Evolutionary conservation across 768 basidiomycete species (phyloP).

Genomic region (Mrakia frigida): DNA sequence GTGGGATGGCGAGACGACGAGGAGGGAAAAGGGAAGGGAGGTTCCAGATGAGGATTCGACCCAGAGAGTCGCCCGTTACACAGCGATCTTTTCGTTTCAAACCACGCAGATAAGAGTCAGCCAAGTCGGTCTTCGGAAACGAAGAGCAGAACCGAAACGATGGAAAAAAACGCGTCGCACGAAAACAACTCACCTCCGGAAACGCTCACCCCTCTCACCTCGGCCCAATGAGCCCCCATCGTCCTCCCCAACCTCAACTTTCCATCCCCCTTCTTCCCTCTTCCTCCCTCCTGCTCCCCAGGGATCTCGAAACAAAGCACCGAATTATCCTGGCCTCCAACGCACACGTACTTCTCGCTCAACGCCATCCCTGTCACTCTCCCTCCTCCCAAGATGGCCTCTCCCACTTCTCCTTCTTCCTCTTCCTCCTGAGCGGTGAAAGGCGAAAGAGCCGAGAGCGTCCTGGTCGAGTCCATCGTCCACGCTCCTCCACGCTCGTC

Average conservation of each 20-base stretch:
- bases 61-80: constrained; percentile 21
- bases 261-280: not conserved
- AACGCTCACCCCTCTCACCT: constrained; percentile 12
- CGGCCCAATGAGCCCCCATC: constrained; percentile 22
- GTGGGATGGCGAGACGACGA: not conserved
- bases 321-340: constrained; percentile 20
- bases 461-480: constrained; percentile 1
- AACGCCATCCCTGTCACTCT: constrained; percentile 9
- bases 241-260: constrained; percentile 1
- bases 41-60: constrained; percentile 22
- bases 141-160: not conserved
- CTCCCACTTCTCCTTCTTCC: not conserved
- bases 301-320: constrained; percentile 22
- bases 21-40: not conserved
- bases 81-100: too few species aligned
- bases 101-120: too few species aligned
- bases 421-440: not conserved
- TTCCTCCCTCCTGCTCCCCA: not conserved
- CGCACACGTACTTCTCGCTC: constrained; percentile 18
- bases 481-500: not conserved
- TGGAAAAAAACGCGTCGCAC: not conserved
- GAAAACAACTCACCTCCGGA: constrained; percentile 5
- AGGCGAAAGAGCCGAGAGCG: constrained; percentile 7
- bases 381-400: not conserved
- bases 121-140: too few species aligned